Conservation (phyloP, 108 stramenopile genomes). For the Schizochytrium sp. region DNA sequence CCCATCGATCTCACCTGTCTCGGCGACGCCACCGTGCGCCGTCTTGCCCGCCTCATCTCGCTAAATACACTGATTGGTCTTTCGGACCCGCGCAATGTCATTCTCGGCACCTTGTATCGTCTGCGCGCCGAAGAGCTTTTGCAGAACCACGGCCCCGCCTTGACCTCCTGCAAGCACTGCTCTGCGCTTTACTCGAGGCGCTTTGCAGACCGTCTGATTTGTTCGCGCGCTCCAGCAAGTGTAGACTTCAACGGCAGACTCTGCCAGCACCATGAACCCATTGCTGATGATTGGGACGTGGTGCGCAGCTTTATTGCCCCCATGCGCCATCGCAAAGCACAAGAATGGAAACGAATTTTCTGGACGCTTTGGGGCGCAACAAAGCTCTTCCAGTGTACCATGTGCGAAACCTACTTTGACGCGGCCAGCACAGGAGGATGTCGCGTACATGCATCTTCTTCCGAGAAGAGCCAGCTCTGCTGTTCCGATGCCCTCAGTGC, state of each 20-base stretch:
- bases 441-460: not conserved
- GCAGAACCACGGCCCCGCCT: not conserved
- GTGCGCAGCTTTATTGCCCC: not conserved
- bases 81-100: conserved; percentile 38
- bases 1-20: conserved; percentile 46
- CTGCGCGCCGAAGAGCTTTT: not conserved
- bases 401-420: not conserved
- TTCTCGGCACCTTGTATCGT: conserved; percentile 34
- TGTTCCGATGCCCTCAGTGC: not conserved
- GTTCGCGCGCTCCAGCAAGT: not conserved
- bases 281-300: not conserved
- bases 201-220: not conserved
- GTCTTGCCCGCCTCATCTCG: conserved; percentile 22
- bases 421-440: not conserved
- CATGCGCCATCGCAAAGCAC: not conserved
- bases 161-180: not conserved
- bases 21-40: conserved; percentile 29
- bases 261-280: not conserved
- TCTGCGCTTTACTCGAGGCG: not conserved
- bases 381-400: not conserved
- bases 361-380: not conserved
- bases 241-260: not conserved
- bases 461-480: not conserved
- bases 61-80: conserved; percentile 29
- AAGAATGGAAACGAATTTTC: not conserved